phyloP scores from a whole-genome alignment of 208 protist species.

The Acanthamoeba royreba region DNA sequence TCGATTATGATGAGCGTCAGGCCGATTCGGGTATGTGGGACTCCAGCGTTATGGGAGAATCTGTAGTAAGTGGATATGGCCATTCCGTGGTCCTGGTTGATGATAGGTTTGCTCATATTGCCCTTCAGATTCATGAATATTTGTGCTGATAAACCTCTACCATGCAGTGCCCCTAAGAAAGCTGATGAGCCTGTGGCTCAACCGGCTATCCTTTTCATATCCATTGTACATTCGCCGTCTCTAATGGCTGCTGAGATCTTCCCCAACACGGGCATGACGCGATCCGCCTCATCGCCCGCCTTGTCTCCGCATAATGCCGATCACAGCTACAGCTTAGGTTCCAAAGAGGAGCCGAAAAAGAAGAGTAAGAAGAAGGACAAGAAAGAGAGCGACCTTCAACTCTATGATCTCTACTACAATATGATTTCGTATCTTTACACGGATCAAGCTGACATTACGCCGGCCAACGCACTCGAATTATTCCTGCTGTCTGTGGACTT shows the following conservation, averaged over 20 bases:
- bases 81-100: too few species aligned
- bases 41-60: too few species aligned
- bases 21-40: not conserved
- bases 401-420: not conserved
- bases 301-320: not conserved
- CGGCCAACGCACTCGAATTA: not conserved
- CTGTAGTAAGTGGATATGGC: too few species aligned
- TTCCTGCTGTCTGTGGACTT: not conserved
- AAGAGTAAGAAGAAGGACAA: not conserved
- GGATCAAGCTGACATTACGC: not conserved
- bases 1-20: not conserved
- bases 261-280: not conserved
- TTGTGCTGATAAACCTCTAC: too few species aligned
- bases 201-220: not conserved
- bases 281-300: not conserved
- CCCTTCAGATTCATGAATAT: too few species aligned
- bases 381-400: not conserved
- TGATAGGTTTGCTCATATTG: too few species aligned
- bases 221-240: not conserved
- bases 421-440: not conserved
- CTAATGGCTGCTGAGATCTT: not conserved
- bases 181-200: too few species aligned
- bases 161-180: too few species aligned
- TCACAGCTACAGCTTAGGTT: not conserved
- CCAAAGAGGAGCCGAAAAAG: not conserved